Conservation (phyloP, 2,329 filamentous ascomycete species). For the Aulographum hederae region DNA sequence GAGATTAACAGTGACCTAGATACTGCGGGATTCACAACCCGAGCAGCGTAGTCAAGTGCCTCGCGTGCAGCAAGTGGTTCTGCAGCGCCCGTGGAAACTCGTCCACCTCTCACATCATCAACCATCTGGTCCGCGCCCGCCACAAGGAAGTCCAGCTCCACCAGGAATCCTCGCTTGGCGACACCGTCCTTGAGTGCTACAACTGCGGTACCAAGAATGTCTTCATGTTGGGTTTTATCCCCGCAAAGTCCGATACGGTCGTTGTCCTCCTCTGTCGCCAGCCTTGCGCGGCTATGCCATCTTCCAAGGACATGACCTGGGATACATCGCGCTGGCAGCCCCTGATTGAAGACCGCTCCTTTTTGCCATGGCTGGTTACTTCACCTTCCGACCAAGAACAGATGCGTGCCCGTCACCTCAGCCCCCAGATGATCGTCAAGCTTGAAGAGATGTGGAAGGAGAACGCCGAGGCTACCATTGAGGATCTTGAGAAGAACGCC, state of each 20-base stretch:
- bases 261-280: slow-evolving; percentile 93
- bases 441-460: slow-evolving; percentile 98
- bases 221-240: slow-evolving; percentile 92
- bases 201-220: slow-evolving; percentile 99
- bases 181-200: slow-evolving; percentile 95
- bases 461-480: slow-evolving; percentile 70
- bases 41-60: slow-evolving; percentile 86
- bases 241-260: slow-evolving; percentile 94
- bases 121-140: slow-evolving; percentile 87
- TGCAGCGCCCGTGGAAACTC: slow-evolving; percentile 94
- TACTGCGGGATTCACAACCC: slow-evolving; percentile 97
- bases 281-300: slow-evolving; percentile 84
- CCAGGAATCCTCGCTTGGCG: slow-evolving; percentile 77
- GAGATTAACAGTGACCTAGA: slow-evolving; percentile 24
- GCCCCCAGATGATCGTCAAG: slow-evolving; percentile 86
- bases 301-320: slow-evolving; percentile 99
- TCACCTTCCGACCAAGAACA: slow-evolving; percentile 87
- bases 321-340: slow-evolving; percentile 96
- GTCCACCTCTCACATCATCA: slow-evolving; percentile 93
- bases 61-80: slow-evolving; percentile 96
- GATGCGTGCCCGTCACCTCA: slow-evolving; percentile 80
- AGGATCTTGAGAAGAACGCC: slow-evolving; percentile 77
- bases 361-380: slow-evolving; percentile 82
- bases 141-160: slow-evolving; percentile 98
- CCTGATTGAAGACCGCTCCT: slow-evolving; percentile 89